phyloP scores from a whole-genome alignment of 768 basidiomycete genomes.

The Dacryopinax primogenitus region DNA sequence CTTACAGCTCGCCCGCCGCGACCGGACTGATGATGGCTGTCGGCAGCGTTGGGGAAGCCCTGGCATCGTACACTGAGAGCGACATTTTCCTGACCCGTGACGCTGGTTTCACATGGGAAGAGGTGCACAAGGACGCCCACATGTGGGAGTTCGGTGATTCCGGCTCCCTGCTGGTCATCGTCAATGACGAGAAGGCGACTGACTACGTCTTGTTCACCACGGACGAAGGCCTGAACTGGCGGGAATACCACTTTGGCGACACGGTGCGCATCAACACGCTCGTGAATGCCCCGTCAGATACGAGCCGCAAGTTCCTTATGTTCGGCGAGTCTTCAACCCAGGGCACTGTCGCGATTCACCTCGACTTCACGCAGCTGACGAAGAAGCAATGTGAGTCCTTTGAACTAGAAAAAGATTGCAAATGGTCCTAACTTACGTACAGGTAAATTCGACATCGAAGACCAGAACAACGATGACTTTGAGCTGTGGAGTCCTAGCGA shows the following conservation, averaged over 20 bases:
- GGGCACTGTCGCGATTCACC: slow-evolving; percentile 55
- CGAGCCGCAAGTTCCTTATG: slow-evolving; percentile 79
- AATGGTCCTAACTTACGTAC: slow-evolving; percentile 1
- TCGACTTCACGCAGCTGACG: slow-evolving; percentile 79
- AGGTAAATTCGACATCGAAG: slow-evolving; percentile 57
- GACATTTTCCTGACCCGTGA: slow-evolving; percentile 96
- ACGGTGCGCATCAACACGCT: slow-evolving; percentile 62
- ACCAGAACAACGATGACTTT: slow-evolving; percentile 82
- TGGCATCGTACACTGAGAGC: slow-evolving; percentile 69
- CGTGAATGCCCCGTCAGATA: slow-evolving; percentile 81
- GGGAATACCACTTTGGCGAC: slow-evolving; percentile 72
- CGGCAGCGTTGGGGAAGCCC: slow-evolving; percentile 80
- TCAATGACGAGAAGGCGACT: slow-evolving; percentile 87
- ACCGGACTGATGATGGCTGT: slow-evolving; percentile 92
- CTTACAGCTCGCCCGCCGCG: slow-evolving; percentile 83
- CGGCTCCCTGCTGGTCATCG: slow-evolving; percentile 84
- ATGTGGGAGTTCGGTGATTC: slow-evolving; percentile 98
- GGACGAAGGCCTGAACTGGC: slow-evolving; percentile 79
- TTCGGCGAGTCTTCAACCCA: slow-evolving; percentile 48
- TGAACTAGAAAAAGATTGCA: slow-evolving; percentile 11
- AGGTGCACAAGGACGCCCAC: slow-evolving; percentile 95
- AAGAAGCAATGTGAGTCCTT: slow-evolving; percentile 51
- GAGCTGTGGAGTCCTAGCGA: slow-evolving; percentile 95
- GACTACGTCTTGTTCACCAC: slow-evolving; percentile 81
- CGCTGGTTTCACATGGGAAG: slow-evolving; percentile 95